Conservation (phyloP, 2,329 filamentous ascomycete genomes). For the Penicillium sp. region DNA sequence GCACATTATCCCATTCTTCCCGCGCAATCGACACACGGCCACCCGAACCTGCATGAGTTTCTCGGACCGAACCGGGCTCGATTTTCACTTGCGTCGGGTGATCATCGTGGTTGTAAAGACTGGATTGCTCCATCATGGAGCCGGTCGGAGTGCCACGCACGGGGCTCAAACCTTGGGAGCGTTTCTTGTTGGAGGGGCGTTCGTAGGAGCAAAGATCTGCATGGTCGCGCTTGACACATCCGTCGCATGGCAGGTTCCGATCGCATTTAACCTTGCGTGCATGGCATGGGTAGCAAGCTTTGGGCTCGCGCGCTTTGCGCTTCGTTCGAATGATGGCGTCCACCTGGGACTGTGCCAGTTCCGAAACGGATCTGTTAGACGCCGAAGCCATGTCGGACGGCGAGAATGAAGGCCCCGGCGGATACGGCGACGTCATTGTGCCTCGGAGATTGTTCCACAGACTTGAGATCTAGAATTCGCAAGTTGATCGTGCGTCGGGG, state of each 20-base stretch:
- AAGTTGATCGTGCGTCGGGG: slow-evolving; percentile 5
- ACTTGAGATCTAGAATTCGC: slow-evolving; percentile 1
- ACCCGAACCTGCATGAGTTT: slow-evolving; percentile 12
- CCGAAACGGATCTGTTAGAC: slow-evolving; percentile 30
- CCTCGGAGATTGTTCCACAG: neutral
- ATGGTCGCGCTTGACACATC: slow-evolving; percentile 47
- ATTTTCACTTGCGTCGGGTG: slow-evolving; percentile 21
- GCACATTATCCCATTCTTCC: slow-evolving; percentile 43
- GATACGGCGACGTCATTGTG: slow-evolving; percentile 31
- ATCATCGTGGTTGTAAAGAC: slow-evolving; percentile 18
- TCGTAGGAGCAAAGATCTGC: slow-evolving; percentile 48
- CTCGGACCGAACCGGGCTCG: slow-evolving; percentile 17
- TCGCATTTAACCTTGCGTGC: slow-evolving; percentile 48
- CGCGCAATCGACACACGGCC: slow-evolving; percentile 38
- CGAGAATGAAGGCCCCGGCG: slow-evolving; percentile 27
- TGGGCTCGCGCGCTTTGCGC: slow-evolving; percentile 45
- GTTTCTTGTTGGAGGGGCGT: slow-evolving; percentile 46
- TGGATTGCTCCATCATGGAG: slow-evolving; percentile 8
- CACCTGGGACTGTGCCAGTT: slow-evolving; percentile 44
- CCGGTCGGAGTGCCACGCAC: slow-evolving; percentile 10
- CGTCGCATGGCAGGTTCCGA: slow-evolving; percentile 46
- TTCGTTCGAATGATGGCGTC: slow-evolving; percentile 47
- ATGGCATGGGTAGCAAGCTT: slow-evolving; percentile 46
- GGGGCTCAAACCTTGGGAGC: slow-evolving; percentile 27
- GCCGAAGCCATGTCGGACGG: slow-evolving; percentile 26